Base-by-base conservation (phyloP, 169 alveolate genomes). In the Eimeria tenella region DNA sequence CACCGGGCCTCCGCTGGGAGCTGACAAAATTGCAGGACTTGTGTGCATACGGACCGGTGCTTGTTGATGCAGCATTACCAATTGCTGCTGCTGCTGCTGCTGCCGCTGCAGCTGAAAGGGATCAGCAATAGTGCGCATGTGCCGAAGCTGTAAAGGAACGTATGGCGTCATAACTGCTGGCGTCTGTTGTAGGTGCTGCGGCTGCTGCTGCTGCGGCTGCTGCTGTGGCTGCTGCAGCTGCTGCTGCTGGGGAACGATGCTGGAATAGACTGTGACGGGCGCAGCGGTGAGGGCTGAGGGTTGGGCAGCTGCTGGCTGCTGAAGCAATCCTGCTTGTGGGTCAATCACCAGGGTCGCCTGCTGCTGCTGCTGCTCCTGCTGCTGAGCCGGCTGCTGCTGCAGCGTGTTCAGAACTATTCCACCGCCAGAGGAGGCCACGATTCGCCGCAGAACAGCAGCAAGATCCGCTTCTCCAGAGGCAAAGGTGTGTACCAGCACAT, bases 331-430 rank as follows among this genome's bases (percentile, higher is more conserved):
- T 8, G 56, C 63, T 31, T 53, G 52, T 0, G 10, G n/a, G 7
- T 49, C 71, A 55, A 65, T 62, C 87, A 21, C 25, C n/a, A 79
- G 0, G 21, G 70, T 79, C 55, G 68, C 31, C 62, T 82, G 90
- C 60, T 82, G 90, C 62, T 23, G 90, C 70, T 79, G 71, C 87
- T 5, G 90, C 90, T 82, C 75, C 71, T 8, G 52, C 21, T 53
- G 71, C 21, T 79, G 87, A 17, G 49, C 75, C 90, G 55, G 90
- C 90, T 82, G 90, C 50, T 55, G 77, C 90, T 82, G 90, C 90
- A 82, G 50, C 13, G 90, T 82, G n/a, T 82, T 60, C 23, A 82
- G 75, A n/a, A 60, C 75, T 23, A 82, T 42, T 53, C 90, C 23
- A 19, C 90, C 90, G 0, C 90, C 90, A 55, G 90, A 21, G 5